Base-by-base conservation (phyloP, 2,329 filamentous ascomycete genomes). In the Aspergillus fumigatus region DNA sequence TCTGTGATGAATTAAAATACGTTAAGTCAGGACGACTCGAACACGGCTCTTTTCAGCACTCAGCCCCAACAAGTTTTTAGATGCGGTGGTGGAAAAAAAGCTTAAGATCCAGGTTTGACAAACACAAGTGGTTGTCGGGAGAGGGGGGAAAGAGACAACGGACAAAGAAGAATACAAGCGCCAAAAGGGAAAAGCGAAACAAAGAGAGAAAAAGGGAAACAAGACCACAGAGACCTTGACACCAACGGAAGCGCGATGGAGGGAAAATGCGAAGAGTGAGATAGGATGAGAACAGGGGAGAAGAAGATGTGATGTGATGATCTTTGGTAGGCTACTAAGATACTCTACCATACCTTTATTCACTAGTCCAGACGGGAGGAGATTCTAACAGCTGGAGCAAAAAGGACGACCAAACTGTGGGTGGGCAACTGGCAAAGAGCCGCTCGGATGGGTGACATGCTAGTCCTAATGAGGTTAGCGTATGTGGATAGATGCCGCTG, bases 261-360 rank as follows among this genome's bases (percentile, higher is more conserved):
- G 65, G 3, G 64, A 60, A 65, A 70, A 65, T 59, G 63, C 65
- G 59, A 59, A 59, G 64, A 59, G 58, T 55, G 55, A 59, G 57
- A 55, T 51, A 25, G 62, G 63, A 65, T 58, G 54, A 54, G 59
- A 54, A 58, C 62, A 50, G 57, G 51, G 61, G 61, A 64, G 32
- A 38, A 48, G 53, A 64, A 66, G 66, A 65, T 47, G 43, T 47
- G 43, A 43, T 23, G n/a, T 47, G 43, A 47, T 47, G n/a, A 26
- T 23, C 23, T 47, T 23, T 23, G 43, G 23, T 23, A 6, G 43
- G 23, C 23, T 47, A 23, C 21, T 17, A 14, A 14, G 23, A 14
- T 23, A 5, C 41, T 43, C n/a, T 19, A 19, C 41, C n/a, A 14
- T 23, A 43, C n/a, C 40, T 21, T 43, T 43, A 43, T 8, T 23